Base-by-base conservation (phyloP, 2,329 filamentous ascomycete genomes). In the Microdochium nivale region DNA sequence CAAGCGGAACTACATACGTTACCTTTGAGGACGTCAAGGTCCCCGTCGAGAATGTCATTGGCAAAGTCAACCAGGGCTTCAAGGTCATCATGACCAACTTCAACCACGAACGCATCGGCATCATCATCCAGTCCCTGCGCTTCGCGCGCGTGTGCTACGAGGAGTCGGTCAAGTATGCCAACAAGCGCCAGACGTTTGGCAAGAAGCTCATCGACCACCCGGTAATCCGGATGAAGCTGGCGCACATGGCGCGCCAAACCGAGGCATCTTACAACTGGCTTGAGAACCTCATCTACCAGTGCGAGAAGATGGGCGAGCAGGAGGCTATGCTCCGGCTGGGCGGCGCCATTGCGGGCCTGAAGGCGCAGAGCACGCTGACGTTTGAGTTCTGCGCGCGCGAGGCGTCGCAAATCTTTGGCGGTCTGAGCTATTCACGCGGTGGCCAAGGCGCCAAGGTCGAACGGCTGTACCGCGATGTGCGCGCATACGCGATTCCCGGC, bases 41-140 rank as follows among this genome's bases (percentile, higher is more conserved):
- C 0, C 94, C 94, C 1, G 94, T 97, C n/a, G 92, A 96, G 80
- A 97, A 99, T 76, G 71, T 99, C 62, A 85, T 99, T 54, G 94
- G 94, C 73, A 97, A 96, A 78, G 86, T 95, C 76, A 96, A 99
- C 79, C 87, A 95, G 69, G 94, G 94, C 37, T 99, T 99, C 83
- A 89, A 91, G 74, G 90, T 95, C 66, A 92, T 99, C 78, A 97
- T 97, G 92, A 96, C 90, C 68, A 96, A 96, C 80, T 96, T 96
- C 79, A 97, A 97, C 81, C 94, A 97, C 78, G 94, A 99, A 76
- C 89, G 94, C 56, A 91, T 99, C 61, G 94, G 94, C 56, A 97
- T 99, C 71, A 91, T 97, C 73, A 97, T 97, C 75, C 94, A 99
- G 73, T 95, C 86, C 64, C 70, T 96, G 58, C 90, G 94, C 64